Conservation (phyloP, 495 filamentous ascomycete genomes). For the Geopyxis carbonaria region DNA sequence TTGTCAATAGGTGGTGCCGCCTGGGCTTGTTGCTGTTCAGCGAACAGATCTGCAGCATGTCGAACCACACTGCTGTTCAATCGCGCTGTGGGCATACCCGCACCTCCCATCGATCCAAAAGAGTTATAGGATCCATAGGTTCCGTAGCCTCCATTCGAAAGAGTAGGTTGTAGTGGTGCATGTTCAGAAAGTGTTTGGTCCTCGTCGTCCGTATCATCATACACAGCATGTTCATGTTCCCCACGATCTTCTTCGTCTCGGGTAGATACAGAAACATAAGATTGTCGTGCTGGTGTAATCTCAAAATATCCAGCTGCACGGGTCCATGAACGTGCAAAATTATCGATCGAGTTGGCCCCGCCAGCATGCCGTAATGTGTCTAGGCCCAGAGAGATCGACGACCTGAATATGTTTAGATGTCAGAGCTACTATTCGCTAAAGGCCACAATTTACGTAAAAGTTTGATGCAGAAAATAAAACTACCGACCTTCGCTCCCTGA, state of each 20-base stretch:
- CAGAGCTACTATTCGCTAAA: slow-evolving; percentile 8
- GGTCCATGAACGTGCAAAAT: slow-evolving; percentile 88
- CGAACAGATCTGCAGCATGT: slow-evolving; percentile 40
- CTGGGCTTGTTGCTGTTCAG: slow-evolving; percentile 41
- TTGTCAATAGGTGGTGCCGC: slow-evolving; percentile 39
- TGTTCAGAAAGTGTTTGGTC: slow-evolving; percentile 28
- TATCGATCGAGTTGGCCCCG: slow-evolving; percentile 84
- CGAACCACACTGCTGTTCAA: slow-evolving; percentile 51
- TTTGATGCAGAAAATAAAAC: slow-evolving; percentile 4
- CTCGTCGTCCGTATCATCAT: slow-evolving; percentile 25
- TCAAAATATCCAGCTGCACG: slow-evolving; percentile 79
- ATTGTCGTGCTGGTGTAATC: slow-evolving; percentile 55
- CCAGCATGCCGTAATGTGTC: slow-evolving; percentile 57
- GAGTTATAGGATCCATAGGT: slow-evolving; percentile 8
- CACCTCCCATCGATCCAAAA: slow-evolving; percentile 12
- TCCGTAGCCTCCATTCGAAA: slow-evolving; percentile 1
- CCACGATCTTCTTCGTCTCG: slow-evolving; percentile 29
- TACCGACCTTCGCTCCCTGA: not conserved
- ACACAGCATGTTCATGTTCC: slow-evolving; percentile 26
- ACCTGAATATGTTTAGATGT: slow-evolving; percentile 30
- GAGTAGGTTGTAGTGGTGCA: slow-evolving; percentile 15
- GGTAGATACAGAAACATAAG: slow-evolving; percentile 44
- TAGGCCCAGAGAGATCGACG: slow-evolving; percentile 59
- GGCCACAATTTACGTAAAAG: slow-evolving; percentile 5
- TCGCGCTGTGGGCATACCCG: slow-evolving; percentile 25